These are phyloP conservation scores for Cicer bijugum DNA, from an alignment of 306 rosid genomes.

Conservation along the genomic window DNA sequence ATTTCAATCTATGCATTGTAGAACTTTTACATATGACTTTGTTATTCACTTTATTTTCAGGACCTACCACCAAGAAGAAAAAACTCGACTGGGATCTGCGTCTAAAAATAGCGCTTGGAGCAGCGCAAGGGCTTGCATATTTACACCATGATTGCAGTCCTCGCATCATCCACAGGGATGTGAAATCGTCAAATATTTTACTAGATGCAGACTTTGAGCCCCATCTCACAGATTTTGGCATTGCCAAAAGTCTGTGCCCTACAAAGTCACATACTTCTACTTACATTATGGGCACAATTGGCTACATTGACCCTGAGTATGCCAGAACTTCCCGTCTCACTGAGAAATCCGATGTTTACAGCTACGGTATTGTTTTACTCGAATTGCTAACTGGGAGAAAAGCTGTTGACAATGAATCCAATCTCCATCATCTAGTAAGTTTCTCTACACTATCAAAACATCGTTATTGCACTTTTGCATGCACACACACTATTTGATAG, in stretches of 20 bases:
- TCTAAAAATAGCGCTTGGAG: constrained; percentile 81
- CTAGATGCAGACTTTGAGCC: constrained; percentile 88
- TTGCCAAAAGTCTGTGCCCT: constrained; percentile 82
- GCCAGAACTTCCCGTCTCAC: constrained; percentile 93
- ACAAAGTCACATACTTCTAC: constrained; percentile 87
- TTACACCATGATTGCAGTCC: constrained; percentile 94
- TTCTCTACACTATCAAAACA: not conserved
- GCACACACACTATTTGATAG: not conserved
- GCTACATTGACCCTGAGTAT: constrained; percentile 96
- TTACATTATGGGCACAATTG: constrained; percentile 89
- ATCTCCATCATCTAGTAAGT: constrained; percentile 88
- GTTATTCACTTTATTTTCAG: constrained; percentile 45
- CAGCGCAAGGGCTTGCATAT: constrained; percentile 93
- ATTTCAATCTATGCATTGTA: not conserved
- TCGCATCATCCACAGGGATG: constrained; percentile 90
- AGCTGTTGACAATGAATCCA: constrained; percentile 89
- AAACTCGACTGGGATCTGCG: constrained; percentile 86
- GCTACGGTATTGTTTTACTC: constrained; percentile 90
- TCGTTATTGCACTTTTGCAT: not conserved
- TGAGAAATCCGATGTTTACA: constrained; percentile 92
- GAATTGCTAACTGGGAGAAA: constrained; percentile 91
- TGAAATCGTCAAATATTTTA: constrained; percentile 88
- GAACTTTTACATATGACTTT: not conserved
- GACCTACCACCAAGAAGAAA: constrained; percentile 67
- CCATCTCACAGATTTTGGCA: constrained; percentile 92